These are phyloP conservation scores for Metarhizium album DNA, from an alignment of 2,329 filamentous ascomycete genomes.

Conservation along the genomic window DNA sequence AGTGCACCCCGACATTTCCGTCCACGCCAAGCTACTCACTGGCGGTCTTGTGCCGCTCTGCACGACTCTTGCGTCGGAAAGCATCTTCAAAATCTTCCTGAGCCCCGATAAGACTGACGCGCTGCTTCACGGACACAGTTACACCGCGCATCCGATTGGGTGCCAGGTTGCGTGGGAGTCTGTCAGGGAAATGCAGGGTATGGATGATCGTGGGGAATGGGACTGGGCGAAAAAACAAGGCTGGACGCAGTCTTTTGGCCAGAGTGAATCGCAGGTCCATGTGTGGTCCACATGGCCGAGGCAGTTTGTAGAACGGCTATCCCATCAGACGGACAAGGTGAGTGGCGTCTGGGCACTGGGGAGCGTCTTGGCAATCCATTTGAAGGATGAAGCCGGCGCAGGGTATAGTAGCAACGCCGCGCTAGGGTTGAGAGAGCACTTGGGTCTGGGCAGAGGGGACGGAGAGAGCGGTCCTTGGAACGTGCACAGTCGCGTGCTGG, in stretches of 20 bases:
- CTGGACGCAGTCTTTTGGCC: slow-evolving; percentile 8
- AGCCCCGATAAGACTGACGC: slow-evolving; percentile 68
- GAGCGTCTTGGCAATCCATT: slow-evolving; percentile 57
- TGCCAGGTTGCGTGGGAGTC: slow-evolving; percentile 67
- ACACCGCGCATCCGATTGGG: slow-evolving; percentile 74
- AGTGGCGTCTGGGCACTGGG: slow-evolving; percentile 63
- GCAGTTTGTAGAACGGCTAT: slow-evolving; percentile 47
- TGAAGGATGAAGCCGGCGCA: slow-evolving; percentile 29
- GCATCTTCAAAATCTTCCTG: slow-evolving; percentile 61
- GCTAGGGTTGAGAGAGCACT: slow-evolving; percentile 26
- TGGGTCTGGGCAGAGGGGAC: slow-evolving; percentile 15
- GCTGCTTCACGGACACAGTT: slow-evolving; percentile 74
- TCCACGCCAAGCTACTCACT: slow-evolving; percentile 76
- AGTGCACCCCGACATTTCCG: slow-evolving; percentile 60
- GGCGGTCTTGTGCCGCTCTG: slow-evolving; percentile 71
- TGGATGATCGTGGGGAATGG: slow-evolving; percentile 50
- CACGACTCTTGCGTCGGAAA: slow-evolving; percentile 62
- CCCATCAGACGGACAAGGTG: slow-evolving; percentile 39
- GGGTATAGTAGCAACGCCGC: slow-evolving; percentile 40
- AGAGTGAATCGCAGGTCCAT: not conserved
- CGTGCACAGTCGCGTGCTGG: slow-evolving; percentile 42
- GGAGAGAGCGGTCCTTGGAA: slow-evolving; percentile 30
- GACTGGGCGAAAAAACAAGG: slow-evolving; percentile 40
- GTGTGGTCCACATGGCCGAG: slow-evolving; percentile 64
- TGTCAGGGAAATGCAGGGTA: slow-evolving; percentile 44